Conservation (phyloP, 352 stramenopile species). For the Pythium angustatum region DNA sequence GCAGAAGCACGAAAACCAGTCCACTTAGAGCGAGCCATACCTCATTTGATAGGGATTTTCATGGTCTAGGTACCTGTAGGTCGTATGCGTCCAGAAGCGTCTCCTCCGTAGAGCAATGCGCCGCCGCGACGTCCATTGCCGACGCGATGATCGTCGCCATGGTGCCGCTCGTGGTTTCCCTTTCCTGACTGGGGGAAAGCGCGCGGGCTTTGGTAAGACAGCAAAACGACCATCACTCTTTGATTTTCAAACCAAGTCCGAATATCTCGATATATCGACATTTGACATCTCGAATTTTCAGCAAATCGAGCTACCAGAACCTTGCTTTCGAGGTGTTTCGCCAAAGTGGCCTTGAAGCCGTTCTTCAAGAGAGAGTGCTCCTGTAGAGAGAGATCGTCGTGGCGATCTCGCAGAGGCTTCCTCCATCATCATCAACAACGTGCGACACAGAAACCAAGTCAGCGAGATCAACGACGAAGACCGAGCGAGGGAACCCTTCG, state of each 20-base stretch:
- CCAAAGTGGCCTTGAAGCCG: conserved; percentile 33
- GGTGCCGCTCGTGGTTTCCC: conserved; percentile 8
- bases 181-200: conserved; percentile 12
- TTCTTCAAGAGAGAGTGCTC: conserved; percentile 32
- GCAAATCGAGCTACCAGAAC: neutral
- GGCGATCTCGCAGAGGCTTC: conserved; percentile 8
- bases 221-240: conserved; percentile 14
- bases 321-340: neutral
- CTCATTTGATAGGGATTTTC: conserved; percentile 4
- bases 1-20: neutral
- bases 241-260: conserved; percentile 12
- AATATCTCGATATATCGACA: neutral
- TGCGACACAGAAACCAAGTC: conserved; percentile 7
- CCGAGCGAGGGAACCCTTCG: neutral
- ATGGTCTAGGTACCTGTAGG: conserved; percentile 46
- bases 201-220: conserved; percentile 5
- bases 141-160: conserved; percentile 28
- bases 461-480: neutral
- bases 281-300: conserved; percentile 6
- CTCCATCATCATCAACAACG: conserved; percentile 15
- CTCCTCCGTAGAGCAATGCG: conserved; percentile 39
- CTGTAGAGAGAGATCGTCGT: conserved; percentile 37
- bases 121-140: conserved; percentile 23
- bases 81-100: conserved; percentile 60
- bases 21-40: neutral